Base-by-base conservation (phyloP, 768 basidiomycete species). In the Hygrophoropsis aurantiaca region DNA sequence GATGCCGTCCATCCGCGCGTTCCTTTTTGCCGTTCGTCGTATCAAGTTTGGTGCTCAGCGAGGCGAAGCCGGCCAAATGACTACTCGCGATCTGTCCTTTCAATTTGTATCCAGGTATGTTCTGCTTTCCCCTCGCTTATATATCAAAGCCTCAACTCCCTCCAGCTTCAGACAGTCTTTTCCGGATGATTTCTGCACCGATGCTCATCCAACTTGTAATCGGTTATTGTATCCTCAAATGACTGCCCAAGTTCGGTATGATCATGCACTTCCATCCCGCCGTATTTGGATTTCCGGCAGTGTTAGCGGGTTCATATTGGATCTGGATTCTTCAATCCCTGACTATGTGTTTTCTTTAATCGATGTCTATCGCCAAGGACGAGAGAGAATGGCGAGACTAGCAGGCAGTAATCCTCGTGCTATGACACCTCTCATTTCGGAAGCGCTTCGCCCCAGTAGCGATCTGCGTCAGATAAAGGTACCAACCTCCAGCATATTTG, bases 261-360 rank as follows among this genome's bases (percentile, higher is more conserved):
- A 79, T 2, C 71, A 72, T 13, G 73, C 76, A 1, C 63, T 66
- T 2, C 61, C 72, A 4, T 73, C 74, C 15, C 77, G 80, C 26
- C 75, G 79, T 46, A 65, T 89, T 19, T 80, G 79, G 70, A 68
- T 90, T 45, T 69, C 70, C 21, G 87, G 87, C 2, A 79, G 74
- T 42, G 86, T 95, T 56, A 87, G 82, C 57, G 93, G 93, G 11
- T 93, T 94, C 61, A 74, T 89, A 40, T 71, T 94, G 47, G 89
- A 94, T 57, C 69, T 95, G 19, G 91, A 94, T 60, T 83, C 90
- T 0, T 77, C 78, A 20, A 87, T 94, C 46, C 80, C 90, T 3
- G 80, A 81, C 50, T 90, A 81, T 57, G 71, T 91, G 6, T 90
- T 86, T 60, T 83, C 88, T n/a, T 69, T 94, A 20, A 75, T 90